Conservation (phyloP, 331 rosid species). For the Telfairia occidentalis region DNA sequence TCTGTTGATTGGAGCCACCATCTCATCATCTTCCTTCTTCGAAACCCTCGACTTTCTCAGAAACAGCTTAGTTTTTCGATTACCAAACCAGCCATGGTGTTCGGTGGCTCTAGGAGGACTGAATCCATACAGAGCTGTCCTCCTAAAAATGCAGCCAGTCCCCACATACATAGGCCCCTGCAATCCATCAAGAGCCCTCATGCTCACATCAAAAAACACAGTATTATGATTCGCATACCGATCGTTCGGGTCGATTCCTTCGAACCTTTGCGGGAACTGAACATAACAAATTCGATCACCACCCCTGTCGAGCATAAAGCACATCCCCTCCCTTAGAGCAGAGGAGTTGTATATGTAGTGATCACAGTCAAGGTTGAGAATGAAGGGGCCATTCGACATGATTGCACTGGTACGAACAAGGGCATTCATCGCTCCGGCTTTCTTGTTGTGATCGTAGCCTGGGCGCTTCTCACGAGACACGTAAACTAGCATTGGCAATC, state of each 20-base stretch:
- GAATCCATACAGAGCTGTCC: constrained; percentile 76
- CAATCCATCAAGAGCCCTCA: constrained; percentile 82
- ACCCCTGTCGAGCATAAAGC: constrained; percentile 84
- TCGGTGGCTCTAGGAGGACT: constrained; percentile 83
- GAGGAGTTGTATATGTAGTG: constrained; percentile 68
- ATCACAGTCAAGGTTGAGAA: constrained; percentile 79
- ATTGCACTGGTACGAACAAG: constrained; percentile 76
- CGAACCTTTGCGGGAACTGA: constrained; percentile 80
- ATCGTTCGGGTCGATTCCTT: constrained; percentile 73
- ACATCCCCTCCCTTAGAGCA: constrained; percentile 81
- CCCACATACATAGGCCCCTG: constrained; percentile 93
- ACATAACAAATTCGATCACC: constrained; percentile 78
- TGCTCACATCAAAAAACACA: constrained; percentile 76
- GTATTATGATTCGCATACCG: constrained; percentile 82
- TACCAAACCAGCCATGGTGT: constrained; percentile 68
- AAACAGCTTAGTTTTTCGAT: constrained; percentile 45
- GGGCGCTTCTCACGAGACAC: constrained; percentile 84
- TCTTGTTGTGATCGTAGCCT: constrained; percentile 75
- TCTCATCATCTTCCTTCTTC: constrained; percentile 54
- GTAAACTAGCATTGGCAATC: constrained; percentile 74
- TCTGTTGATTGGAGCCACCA: constrained; percentile 31
- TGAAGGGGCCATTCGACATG: constrained; percentile 83
- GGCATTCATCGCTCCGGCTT: constrained; percentile 88
- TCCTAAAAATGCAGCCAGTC: constrained; percentile 72
- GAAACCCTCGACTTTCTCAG: constrained; percentile 38